Evolutionary conservation across 352 stramenopile genomes (phyloP), one percentile per base, ranked within the genome.

Genomic region (Phytophthora fragariae): DNA sequence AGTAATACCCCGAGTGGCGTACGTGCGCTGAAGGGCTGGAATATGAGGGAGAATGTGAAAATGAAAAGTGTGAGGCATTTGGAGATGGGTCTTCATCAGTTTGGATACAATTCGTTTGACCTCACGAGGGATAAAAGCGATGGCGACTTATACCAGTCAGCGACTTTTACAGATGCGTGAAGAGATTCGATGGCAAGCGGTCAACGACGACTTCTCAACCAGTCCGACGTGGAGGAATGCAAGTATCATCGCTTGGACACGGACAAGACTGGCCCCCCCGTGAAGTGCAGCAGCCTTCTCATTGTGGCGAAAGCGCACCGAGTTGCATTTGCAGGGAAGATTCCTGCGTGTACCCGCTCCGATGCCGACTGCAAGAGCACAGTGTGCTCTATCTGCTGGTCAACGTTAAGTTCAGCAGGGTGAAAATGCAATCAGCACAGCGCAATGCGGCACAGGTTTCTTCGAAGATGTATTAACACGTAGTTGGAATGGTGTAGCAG

Each of bases 251-350:
- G 33, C 33, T 39, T 39, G 7, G 33, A 39, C 6, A 39, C 33
- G 33, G 33, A 39, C 6, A 7, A 39, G 33, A 10, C 33, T 39
- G 33, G 33, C 0, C 0, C 19, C 19, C 19, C 19, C 19, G 19
- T 21, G 19, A 21, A 39, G 33, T 70, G 70, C 52, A n/a, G 57
- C 8, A 60, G 62, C 55, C 37, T 68, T n/a, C 52, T 55, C 19
- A 55, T 55, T 55, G 17, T 55, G 47, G 47, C 19, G 17, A 55
- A 60, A 27, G 14, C 27, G 9, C 33, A 10, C 33, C 33, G 33
- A 39, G 33, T 39, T 39, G 33, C 33, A 12, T 12, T 39, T 39
- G 39, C 39, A 47, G 39, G 9, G 39, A 47, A 47, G 39, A n/a
- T 47, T 47, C 39, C 39, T 47, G 39, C 14, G 11, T 47, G 14